Evolutionary conservation across 805 yeast genomes (phyloP).

Genomic region (Brettanomyces custersianus): DNA sequence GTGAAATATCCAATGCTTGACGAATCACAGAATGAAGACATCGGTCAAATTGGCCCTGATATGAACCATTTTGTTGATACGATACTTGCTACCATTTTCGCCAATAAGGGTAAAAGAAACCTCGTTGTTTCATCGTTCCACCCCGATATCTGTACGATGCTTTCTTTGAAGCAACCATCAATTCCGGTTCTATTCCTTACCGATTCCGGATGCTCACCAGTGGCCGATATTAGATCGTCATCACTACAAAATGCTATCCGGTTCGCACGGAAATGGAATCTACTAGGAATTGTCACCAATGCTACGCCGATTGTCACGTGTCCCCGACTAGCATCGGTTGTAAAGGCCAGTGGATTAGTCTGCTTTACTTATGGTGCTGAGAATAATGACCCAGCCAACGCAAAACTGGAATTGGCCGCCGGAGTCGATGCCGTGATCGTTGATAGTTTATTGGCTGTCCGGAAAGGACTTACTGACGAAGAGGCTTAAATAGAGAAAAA

Average conservation of each 20-base stretch:
- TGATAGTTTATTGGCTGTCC: constrained; percentile 87
- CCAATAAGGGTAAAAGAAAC: constrained; percentile 70
- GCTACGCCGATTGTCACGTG: constrained; percentile 80
- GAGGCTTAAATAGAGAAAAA: no score
- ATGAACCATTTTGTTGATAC: constrained; percentile 86
- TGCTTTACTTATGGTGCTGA: constrained; percentile 85
- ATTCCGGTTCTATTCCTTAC: constrained; percentile 87
- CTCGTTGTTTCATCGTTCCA: constrained; percentile 88
- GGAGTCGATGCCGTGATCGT: constrained; percentile 99
- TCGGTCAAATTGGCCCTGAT: constrained; percentile 78
- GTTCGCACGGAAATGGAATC: constrained; percentile 84
- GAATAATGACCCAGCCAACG: constrained; percentile 79
- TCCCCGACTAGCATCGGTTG: constrained; percentile 86
- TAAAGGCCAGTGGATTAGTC: constrained; percentile 82
- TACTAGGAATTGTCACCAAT: constrained; percentile 86
- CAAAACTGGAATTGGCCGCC: constrained; percentile 78
- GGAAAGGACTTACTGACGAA: constrained; percentile 63
- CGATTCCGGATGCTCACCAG: constrained; percentile 73
- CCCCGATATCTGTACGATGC: constrained; percentile 81
- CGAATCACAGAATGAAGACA: constrained; percentile 81
- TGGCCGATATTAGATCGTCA: constrained; percentile 86
- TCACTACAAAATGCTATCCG: constrained; percentile 86
- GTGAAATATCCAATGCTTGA: constrained; percentile 93
- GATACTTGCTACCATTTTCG: constrained; percentile 70
- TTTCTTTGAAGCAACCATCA: constrained; percentile 86